Evolutionary conservation across 371 early-diverging fungal species (phyloP).

Genomic region (Mucor ambiguus): DNA sequence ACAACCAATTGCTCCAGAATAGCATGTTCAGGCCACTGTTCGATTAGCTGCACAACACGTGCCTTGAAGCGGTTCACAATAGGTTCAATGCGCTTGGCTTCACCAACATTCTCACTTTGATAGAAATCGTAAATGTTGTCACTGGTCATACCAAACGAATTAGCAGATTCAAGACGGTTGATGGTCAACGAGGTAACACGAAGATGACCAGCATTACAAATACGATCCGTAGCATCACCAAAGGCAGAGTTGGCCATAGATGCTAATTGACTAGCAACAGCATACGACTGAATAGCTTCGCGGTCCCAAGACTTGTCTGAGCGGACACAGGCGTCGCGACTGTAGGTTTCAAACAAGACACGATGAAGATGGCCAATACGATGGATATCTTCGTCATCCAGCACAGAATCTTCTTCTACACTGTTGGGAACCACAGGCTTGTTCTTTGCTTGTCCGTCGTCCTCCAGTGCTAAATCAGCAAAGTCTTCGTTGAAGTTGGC

Average conservation of each 20-base stretch:
- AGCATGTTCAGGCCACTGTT: constrained; percentile 92
- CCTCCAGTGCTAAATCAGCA: constrained; percentile 41
- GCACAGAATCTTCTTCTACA: constrained; percentile 58
- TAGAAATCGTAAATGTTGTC: constrained; percentile 86
- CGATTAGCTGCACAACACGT: constrained; percentile 66
- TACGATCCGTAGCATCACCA: constrained; percentile 24
- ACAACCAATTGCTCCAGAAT: constrained; percentile 75
- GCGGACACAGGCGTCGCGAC: constrained; percentile 21
- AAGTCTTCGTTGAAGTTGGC: constrained; percentile 75
- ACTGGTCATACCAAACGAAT: constrained; percentile 42
- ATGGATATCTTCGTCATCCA: constrained; percentile 58
- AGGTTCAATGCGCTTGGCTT: constrained; percentile 70
- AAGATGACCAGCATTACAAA: constrained; percentile 42
- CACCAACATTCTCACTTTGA: constrained; percentile 75
- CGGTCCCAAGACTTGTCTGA: constrained; percentile 27
- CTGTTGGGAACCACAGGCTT: constrained; percentile 17
- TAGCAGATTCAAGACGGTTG: constrained; percentile 41
- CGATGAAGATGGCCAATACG: constrained; percentile 53
- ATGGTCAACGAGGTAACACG: constrained; percentile 33
- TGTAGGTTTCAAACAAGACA: constrained; percentile 36
- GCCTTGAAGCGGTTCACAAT: constrained; percentile 67
- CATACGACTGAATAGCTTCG: constrained; percentile 38
- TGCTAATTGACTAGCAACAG: constrained; percentile 40
- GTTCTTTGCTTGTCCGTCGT: constrained; percentile 14
- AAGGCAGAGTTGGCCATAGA: constrained; percentile 41